A percentile compares a stretch with the other conserved stretches of the same genome.
Evolutionary conservation across 768 basidiomycete genomes (phyloP).

Genomic region (Ramaria sp.): DNA sequence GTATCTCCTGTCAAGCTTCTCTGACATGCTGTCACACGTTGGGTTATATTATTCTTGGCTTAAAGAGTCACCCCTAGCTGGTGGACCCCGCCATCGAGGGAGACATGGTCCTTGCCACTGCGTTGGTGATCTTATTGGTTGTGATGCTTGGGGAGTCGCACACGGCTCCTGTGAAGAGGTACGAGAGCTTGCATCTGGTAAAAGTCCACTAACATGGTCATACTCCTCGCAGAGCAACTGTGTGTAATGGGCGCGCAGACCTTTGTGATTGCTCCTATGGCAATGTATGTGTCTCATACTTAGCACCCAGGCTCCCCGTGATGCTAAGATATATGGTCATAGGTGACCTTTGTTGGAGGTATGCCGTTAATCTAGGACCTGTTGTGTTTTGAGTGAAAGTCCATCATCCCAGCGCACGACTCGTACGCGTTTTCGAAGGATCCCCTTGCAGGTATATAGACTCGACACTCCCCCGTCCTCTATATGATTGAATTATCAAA

Average conservation of each 20-base stretch:
- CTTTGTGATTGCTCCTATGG: constrained; percentile 48
- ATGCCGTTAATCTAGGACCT: constrained; percentile 7
- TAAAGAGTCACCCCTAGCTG: too few species aligned
- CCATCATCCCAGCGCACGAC: constrained; percentile 31
- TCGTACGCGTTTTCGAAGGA: constrained; percentile 42
- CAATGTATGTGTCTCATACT: constrained; percentile 7
- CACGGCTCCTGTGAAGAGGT: too few species aligned
- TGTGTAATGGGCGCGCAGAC: constrained; percentile 60
- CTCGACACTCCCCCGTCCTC: constrained; percentile 29
- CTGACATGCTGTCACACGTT: too few species aligned
- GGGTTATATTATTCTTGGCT: too few species aligned
- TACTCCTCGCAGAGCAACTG: constrained; percentile 7
- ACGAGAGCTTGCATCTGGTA: too few species aligned
- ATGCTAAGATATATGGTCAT: constrained; percentile 11
- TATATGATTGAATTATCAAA: neutral
- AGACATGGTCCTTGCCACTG: too few species aligned
- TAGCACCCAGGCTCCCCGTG: too few species aligned
- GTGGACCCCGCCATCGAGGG: too few species aligned
- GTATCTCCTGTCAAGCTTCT: too few species aligned
- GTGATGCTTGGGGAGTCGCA: too few species aligned
- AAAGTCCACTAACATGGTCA: too few species aligned
- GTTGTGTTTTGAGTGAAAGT: neutral
- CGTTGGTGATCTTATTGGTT: too few species aligned
- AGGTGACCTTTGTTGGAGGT: constrained; percentile 25
- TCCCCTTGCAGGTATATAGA: constrained; percentile 32